These are phyloP conservation scores for Helotiales sp. DNA, from an alignment of 2,329 filamentous ascomycete genomes.

Conservation along the genomic window DNA sequence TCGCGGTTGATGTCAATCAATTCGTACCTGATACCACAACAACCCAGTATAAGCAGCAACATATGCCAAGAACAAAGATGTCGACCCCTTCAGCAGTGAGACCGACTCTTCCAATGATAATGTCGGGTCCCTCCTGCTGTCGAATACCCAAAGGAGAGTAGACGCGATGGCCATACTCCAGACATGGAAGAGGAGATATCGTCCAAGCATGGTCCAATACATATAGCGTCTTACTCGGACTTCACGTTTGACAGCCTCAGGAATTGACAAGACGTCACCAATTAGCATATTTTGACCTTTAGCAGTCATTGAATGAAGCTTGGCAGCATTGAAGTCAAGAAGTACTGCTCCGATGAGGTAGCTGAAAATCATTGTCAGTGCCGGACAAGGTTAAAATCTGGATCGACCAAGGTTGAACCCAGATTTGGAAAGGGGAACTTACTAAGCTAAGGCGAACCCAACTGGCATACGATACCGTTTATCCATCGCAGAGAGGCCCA, in stretches of 20 bases:
- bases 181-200: slow-evolving; percentile 16
- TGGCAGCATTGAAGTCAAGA: slow-evolving; percentile 15
- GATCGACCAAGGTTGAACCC: background rate
- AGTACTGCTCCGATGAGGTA: slow-evolving; percentile 20
- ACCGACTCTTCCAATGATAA: slow-evolving; percentile 8
- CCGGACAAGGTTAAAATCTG: background rate
- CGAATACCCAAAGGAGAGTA: slow-evolving; percentile 18
- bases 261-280: slow-evolving; percentile 8
- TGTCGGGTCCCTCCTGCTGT: slow-evolving; percentile 8
- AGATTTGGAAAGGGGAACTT: background rate
- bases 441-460: slow-evolving; percentile 13
- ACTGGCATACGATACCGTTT: slow-evolving; percentile 12
- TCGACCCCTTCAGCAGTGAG: slow-evolving; percentile 6
- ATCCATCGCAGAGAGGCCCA: slow-evolving; percentile 8
- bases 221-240: slow-evolving; percentile 9
- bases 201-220: slow-evolving; percentile 17
- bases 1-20: background rate
- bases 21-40: slow-evolving; percentile 8
- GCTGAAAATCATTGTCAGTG: background rate
- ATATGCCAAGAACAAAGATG: slow-evolving; percentile 16
- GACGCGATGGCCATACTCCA: slow-evolving; percentile 17
- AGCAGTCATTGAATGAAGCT: slow-evolving; percentile 13
- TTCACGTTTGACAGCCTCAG: slow-evolving; percentile 11
- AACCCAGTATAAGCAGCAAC: slow-evolving; percentile 18
- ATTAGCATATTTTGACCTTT: slow-evolving; percentile 15